phyloP scores from a whole-genome alignment of 2,329 filamentous ascomycete genomes.

The Cryphonectria nitschkei region DNA sequence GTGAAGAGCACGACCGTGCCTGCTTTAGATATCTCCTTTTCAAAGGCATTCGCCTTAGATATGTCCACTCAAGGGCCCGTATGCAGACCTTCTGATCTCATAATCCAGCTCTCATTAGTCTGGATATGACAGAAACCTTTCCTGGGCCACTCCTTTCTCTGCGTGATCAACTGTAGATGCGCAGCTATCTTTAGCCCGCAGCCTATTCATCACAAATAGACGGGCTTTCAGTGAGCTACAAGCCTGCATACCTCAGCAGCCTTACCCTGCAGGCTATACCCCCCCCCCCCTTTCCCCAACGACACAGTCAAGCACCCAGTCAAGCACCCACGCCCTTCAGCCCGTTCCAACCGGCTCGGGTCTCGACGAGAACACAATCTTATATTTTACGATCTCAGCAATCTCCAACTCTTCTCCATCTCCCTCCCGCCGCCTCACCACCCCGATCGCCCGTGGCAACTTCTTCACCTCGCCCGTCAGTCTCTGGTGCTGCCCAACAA shows the following conservation, averaged over 20 bases:
- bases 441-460: constrained; percentile 74
- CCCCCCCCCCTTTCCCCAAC: too few species aligned
- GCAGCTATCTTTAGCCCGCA: neutral
- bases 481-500: constrained; percentile 85
- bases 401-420: constrained; percentile 71
- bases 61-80: neutral
- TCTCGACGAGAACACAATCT: constrained; percentile 80
- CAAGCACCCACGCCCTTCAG: neutral
- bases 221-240: neutral
- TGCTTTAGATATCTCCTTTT: neutral
- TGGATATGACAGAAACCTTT: neutral
- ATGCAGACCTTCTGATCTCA: neutral
- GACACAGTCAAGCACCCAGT: neutral
- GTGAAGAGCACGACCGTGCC: neutral
- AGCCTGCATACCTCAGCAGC: neutral
- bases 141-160: neutral
- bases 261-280: neutral
- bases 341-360: constrained; percentile 78
- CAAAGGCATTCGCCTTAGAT: neutral
- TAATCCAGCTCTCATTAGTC: neutral
- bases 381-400: constrained; percentile 84
- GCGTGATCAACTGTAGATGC: neutral
- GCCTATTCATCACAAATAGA: neutral
- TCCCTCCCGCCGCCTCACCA: constrained; percentile 65
- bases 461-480: constrained; percentile 91